Percentiles rank a stretch among this genome's conserved stretches.
phyloP scores from a whole-genome alignment of 257 asterid genomes.

The Voacanga thouarsii region DNA sequence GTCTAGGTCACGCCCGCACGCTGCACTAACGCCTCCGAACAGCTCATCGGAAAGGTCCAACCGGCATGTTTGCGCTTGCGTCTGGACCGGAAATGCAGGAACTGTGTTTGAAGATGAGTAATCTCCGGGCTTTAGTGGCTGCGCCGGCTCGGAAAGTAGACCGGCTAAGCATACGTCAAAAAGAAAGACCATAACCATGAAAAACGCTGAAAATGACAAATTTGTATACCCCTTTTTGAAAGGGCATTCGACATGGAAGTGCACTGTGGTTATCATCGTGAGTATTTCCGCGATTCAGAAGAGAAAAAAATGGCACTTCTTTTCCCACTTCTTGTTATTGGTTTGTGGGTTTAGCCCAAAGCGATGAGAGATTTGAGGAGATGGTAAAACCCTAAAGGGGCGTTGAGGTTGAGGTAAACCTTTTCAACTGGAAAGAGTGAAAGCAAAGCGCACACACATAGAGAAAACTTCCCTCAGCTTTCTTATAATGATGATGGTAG shows the following conservation, averaged over 20 bases:
- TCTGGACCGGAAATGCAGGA: conserved; percentile 82
- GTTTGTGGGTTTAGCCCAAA: neutral
- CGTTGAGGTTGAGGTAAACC: neutral
- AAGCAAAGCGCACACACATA: neutral
- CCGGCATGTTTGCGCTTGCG: conserved; percentile 56
- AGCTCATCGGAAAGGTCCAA: conserved; percentile 83
- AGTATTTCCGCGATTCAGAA: neutral
- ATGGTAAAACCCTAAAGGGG: neutral
- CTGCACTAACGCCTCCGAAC: conserved; percentile 88
- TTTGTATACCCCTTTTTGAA: no score
- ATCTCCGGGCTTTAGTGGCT: conserved; percentile 67
- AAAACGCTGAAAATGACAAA: neutral
- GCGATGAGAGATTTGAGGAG: conserved; percentile 2
- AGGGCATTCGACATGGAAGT: conserved; percentile 6
- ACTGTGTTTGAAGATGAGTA: conserved; percentile 55
- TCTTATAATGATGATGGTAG: neutral
- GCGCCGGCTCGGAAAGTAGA: conserved; percentile 62
- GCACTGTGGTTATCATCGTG: conserved; percentile 4
- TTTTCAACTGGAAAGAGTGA: conserved; percentile 14
- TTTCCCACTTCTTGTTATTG: neutral
- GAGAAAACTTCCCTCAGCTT: neutral
- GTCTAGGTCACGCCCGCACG: conserved; percentile 80
- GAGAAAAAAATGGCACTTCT: neutral
- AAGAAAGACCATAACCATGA: neutral
- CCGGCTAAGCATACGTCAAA: conserved; percentile 31